A percentile compares a stretch with the other conserved stretches of the same genome.
Conservation (phyloP, 116 monocot genomes). For the Zostera marina region DNA sequence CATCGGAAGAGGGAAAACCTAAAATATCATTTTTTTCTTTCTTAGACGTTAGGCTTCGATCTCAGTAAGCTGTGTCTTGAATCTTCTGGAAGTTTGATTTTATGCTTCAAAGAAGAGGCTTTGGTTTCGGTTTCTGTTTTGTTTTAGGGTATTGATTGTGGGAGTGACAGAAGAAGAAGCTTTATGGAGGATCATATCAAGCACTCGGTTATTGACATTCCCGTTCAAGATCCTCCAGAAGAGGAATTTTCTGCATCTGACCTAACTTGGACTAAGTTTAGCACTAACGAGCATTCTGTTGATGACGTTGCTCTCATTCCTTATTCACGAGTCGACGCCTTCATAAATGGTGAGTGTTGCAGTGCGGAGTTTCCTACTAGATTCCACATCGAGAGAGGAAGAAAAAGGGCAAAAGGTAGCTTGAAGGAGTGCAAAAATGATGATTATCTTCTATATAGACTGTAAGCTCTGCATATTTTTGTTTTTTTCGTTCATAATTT, state of each 20-base stretch:
- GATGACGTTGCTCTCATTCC: slow-evolving; percentile 91
- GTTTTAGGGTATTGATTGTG: no score
- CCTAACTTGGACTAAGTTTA: slow-evolving; percentile 74
- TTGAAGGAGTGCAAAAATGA: slow-evolving; percentile 61
- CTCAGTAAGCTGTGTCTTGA: no score
- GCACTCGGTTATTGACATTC: slow-evolving; percentile 53
- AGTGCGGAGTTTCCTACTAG: slow-evolving; percentile 71
- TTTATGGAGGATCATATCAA: slow-evolving; percentile 35
- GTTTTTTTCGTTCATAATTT: background rate
- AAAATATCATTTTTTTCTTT: no score
- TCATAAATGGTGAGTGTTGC: slow-evolving; percentile 62
- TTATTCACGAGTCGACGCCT: slow-evolving; percentile 63
- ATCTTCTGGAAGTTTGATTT: no score
- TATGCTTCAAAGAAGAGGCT: no score
- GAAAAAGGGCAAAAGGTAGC: slow-evolving; percentile 61
- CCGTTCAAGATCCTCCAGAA: slow-evolving; percentile 61
- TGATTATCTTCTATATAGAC: slow-evolving; percentile 80
- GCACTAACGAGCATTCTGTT: slow-evolving; percentile 37
- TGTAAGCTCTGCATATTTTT: slow-evolving; percentile 21
- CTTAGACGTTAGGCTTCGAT: no score
- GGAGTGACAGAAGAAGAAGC: background rate
- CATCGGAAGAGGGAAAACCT: no score
- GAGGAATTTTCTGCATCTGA: slow-evolving; percentile 75
- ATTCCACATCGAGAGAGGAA: slow-evolving; percentile 76
- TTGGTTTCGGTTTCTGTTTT: no score